phyloP scores from a whole-genome alignment of 257 asterid species.

The Primulina tabacum region DNA sequence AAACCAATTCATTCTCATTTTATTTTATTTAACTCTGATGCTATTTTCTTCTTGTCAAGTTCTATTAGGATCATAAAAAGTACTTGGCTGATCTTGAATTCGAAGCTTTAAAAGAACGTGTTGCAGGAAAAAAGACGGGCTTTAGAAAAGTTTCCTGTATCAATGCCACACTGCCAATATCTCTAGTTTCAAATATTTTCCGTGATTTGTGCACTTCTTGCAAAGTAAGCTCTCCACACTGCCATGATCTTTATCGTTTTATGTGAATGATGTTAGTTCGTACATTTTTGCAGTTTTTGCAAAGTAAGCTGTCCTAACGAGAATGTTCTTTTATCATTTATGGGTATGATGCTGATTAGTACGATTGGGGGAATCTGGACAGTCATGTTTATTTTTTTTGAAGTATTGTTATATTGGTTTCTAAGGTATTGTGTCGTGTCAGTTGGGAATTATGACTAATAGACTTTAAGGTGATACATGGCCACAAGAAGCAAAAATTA shows the following conservation, averaged over 20 bases:
- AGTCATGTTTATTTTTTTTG: neutral
- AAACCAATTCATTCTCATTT: neutral
- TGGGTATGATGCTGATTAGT: neutral
- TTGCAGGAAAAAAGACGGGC: constrained; percentile 64
- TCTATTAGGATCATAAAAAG: constrained; percentile 83
- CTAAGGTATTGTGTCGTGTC: neutral
- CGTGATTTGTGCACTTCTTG: constrained; percentile 63
- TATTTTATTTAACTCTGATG: constrained; percentile 35
- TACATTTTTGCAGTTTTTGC: constrained; percentile 53
- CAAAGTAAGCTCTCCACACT: constrained; percentile 47
- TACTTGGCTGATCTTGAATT: constrained; percentile 84
- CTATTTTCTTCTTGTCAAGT: constrained; percentile 69
- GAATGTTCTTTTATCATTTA: neutral
- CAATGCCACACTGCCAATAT: constrained; percentile 73
- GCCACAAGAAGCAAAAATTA: too few species aligned
- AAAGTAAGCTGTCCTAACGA: constrained; percentile 41
- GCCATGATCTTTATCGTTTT: neutral
- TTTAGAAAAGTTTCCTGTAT: constrained; percentile 83
- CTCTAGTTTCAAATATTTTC: constrained; percentile 41
- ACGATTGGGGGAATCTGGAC: constrained; percentile 24
- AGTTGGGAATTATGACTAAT: neutral
- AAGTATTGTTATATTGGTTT: too few species aligned
- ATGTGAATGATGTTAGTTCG: neutral
- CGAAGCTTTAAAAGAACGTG: constrained; percentile 76
- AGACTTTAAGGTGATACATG: too few species aligned